phyloP scores from a whole-genome alignment of 2,329 filamentous ascomycete species.

The Tolypocladium nubicola region DNA sequence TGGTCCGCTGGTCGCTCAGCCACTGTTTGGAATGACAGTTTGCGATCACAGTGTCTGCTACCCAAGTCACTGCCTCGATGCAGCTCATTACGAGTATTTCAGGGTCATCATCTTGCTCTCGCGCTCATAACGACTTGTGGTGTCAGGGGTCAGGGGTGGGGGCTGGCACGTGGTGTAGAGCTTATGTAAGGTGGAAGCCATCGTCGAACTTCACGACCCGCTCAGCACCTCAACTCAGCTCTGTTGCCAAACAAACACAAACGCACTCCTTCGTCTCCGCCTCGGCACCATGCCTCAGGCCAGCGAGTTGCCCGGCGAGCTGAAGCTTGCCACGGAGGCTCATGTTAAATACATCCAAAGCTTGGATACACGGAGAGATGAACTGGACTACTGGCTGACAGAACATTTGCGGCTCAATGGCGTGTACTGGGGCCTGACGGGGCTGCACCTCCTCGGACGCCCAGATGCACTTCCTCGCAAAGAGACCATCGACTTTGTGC shows the following conservation, averaged over 20 bases:
- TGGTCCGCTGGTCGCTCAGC: background rate
- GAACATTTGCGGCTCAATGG: slow-evolving; percentile 93
- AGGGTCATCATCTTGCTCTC: no score
- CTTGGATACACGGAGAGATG: slow-evolving; percentile 83
- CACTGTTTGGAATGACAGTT: background rate
- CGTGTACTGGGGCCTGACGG: slow-evolving; percentile 90
- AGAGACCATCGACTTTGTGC: slow-evolving; percentile 82
- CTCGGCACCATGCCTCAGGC: slow-evolving; percentile 17
- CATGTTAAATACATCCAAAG: slow-evolving; percentile 92
- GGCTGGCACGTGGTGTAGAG: background rate
- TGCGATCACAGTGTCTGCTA: background rate
- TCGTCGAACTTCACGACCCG: background rate
- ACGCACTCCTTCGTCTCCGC: background rate
- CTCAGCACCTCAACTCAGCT: background rate
- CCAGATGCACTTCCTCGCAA: slow-evolving; percentile 73
- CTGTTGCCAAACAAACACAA: background rate
- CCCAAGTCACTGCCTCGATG: background rate
- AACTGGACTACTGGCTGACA: slow-evolving; percentile 95
- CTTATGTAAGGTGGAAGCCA: background rate
- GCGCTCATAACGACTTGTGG: no score
- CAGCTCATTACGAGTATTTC: no score
- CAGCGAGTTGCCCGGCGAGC: slow-evolving; percentile 21
- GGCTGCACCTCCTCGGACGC: slow-evolving; percentile 72
- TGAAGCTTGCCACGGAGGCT: slow-evolving; percentile 37
- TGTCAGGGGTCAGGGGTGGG: background rate